Conservation (phyloP, 306 rosid species). For the Astragalus membranaceus region DNA sequence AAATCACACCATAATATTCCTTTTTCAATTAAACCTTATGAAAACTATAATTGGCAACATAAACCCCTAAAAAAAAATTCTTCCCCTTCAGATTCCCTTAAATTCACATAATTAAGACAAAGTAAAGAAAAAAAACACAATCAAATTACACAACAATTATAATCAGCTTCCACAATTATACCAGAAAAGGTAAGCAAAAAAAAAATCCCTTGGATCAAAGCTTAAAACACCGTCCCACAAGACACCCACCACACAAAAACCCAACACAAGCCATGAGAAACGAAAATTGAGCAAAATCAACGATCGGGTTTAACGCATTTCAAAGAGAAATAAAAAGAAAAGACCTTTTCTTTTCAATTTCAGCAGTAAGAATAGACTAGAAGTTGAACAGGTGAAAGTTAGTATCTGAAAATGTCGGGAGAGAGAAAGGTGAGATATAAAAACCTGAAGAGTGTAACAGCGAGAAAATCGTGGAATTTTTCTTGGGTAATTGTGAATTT, state of each 20-base stretch:
- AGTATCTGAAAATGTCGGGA: slow-evolving; percentile 8
- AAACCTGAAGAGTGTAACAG: not conserved
- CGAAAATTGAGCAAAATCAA: slow-evolving; percentile 10
- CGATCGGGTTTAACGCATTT: slow-evolving; percentile 11
- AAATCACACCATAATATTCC: not conserved
- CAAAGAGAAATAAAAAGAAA: not conserved
- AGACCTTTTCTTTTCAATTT: not conserved
- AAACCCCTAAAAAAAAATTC: not conserved
- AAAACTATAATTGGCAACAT: not conserved
- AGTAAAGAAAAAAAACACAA: not conserved
- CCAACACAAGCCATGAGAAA: slow-evolving; percentile 12
- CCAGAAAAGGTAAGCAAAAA: slow-evolving; percentile 15
- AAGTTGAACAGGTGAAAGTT: not conserved
- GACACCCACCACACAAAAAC: slow-evolving; percentile 21
- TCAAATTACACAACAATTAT: slow-evolving; percentile 1
- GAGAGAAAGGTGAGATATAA: not conserved
- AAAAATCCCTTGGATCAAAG: slow-evolving; percentile 41
- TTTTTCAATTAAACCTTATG: not conserved
- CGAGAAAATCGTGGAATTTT: slow-evolving; percentile 9
- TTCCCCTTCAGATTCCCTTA: not conserved
- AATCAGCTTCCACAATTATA: slow-evolving; percentile 3
- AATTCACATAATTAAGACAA: slow-evolving; percentile 16
- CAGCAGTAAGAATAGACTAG: not conserved
- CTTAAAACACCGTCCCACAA: not conserved
- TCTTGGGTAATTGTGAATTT: not conserved